Conservation (phyloP, 2,329 filamentous ascomycete genomes). For the Berkeleyomyces rouxiae region DNA sequence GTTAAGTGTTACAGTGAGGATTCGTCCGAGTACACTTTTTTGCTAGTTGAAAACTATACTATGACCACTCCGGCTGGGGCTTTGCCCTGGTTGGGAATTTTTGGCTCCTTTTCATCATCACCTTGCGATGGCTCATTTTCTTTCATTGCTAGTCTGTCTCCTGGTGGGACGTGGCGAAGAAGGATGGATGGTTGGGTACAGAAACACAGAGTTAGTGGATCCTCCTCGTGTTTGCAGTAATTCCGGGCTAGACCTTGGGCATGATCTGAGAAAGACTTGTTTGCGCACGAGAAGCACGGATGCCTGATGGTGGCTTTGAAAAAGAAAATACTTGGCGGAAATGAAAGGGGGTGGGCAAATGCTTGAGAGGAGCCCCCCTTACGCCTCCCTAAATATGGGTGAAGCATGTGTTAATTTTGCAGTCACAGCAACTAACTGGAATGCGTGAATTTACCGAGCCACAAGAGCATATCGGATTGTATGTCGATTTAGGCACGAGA, state of each 20-base stretch:
- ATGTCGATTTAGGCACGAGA: background rate
- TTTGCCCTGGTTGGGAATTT: constrained; percentile 55
- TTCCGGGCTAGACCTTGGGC: too few species aligned
- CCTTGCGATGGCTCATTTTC: constrained; percentile 19
- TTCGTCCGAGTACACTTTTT: constrained; percentile 58
- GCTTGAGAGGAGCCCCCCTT: background rate
- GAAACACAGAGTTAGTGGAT: background rate
- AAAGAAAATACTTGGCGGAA: background rate
- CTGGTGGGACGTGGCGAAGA: constrained; percentile 25
- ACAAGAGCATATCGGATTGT: background rate
- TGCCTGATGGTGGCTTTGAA: background rate
- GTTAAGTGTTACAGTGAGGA: constrained; percentile 68
- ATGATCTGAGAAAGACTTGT: too few species aligned
- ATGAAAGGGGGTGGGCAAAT: background rate
- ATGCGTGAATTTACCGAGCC: too few species aligned
- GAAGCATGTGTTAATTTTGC: background rate
- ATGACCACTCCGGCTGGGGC: constrained; percentile 52
- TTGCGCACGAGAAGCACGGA: too few species aligned
- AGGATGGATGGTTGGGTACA: constrained; percentile 17
- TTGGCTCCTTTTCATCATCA: constrained; percentile 33
- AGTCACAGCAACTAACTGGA: too few species aligned
- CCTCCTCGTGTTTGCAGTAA: too few species aligned
- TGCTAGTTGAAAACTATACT: constrained; percentile 76
- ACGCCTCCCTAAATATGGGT: background rate
- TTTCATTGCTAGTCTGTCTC: constrained; percentile 26